Evolutionary conservation across 768 basidiomycete genomes (phyloP).

Genomic region (Suillus bovinus): DNA sequence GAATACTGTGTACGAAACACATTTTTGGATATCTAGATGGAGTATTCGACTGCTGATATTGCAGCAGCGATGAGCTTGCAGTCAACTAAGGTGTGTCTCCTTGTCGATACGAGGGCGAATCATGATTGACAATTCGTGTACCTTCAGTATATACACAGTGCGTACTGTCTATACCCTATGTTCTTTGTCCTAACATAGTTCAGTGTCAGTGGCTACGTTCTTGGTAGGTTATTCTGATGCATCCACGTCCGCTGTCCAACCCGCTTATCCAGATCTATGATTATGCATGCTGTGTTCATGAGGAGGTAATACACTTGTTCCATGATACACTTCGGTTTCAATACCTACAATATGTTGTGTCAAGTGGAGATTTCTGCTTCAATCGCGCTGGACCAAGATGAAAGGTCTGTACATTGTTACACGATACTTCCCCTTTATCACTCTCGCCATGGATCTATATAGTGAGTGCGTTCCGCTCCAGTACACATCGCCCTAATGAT

Average conservation of each 20-base stretch:
- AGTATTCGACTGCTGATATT: background rate
- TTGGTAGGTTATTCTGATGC: background rate
- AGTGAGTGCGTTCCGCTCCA: background rate
- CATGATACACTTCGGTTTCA: background rate
- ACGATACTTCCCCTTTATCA: background rate
- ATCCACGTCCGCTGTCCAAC: background rate
- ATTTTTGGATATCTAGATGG: background rate
- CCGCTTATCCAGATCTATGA: background rate
- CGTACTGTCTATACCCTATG: background rate
- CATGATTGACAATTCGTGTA: background rate
- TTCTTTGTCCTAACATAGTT: background rate
- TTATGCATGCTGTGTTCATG: background rate
- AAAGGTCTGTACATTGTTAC: background rate
- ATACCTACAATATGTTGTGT: background rate
- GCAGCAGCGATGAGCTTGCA: background rate
- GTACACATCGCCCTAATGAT: background rate
- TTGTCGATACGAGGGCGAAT: background rate
- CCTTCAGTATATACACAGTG: background rate
- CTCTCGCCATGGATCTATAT: background rate
- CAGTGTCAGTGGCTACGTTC: background rate
- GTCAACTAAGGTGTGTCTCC: background rate
- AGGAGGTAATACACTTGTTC: background rate
- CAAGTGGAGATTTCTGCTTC: background rate
- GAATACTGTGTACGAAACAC: too few species aligned
- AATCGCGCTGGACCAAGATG: background rate